Evolutionary conservation across 192 early-diverging fungal species (phyloP).

Genomic region (Jimgerdemannia lactiflua): DNA sequence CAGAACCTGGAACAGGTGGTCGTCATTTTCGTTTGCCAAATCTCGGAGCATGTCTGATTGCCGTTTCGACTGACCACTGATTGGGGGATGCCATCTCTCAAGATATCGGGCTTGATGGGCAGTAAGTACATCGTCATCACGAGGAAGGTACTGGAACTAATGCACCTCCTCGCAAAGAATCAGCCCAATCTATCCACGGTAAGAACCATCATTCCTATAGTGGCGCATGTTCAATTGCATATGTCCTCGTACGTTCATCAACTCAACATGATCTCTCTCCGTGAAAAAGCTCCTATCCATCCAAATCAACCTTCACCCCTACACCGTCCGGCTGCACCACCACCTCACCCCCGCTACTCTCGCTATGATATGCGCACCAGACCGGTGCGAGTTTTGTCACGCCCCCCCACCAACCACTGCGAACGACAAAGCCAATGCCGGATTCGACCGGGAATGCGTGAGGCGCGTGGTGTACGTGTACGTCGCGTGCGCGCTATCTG

Average conservation of each 20-base stretch:
- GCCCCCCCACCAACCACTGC: not conserved
- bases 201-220: not conserved
- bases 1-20: not conserved
- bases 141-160: not conserved
- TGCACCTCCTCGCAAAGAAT: not conserved
- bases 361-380: not conserved
- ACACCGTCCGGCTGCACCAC: not conserved
- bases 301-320: not conserved
- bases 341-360: not conserved
- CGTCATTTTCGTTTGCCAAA: not conserved
- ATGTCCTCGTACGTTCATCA: not conserved
- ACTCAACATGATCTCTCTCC: not conserved
- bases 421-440: not conserved
- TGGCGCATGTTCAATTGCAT: no score
- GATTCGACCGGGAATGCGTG: not conserved
- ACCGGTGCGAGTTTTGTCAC: not conserved
- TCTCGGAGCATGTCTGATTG: no score
- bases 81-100: not conserved
- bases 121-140: not conserved
- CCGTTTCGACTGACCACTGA: no score
- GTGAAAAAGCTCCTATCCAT: not conserved
- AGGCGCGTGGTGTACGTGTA: not conserved
- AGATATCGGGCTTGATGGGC: not conserved
- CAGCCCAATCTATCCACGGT: not conserved
- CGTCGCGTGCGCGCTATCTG: not conserved